Conservation (phyloP, 2,329 filamentous ascomycete genomes). For the Botrytis pseudocinerea region DNA sequence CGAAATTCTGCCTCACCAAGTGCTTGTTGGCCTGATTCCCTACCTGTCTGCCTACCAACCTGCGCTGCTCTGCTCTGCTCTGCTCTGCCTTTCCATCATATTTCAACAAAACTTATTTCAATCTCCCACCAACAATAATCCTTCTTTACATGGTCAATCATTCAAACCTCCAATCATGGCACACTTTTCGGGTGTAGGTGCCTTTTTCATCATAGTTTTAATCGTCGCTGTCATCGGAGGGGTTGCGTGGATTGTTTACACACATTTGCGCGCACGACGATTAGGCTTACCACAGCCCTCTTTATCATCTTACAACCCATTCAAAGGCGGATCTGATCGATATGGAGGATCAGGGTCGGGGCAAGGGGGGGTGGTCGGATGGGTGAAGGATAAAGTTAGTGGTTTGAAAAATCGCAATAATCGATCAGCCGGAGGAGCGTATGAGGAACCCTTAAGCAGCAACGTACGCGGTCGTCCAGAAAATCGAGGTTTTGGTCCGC, state of each 20-base stretch:
- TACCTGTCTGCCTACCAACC: not conserved
- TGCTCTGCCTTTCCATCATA: not conserved
- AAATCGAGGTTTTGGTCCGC: slow-evolving; percentile 61
- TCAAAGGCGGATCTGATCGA: slow-evolving; percentile 46
- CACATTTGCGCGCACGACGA: slow-evolving; percentile 69
- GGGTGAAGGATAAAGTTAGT: slow-evolving; percentile 67
- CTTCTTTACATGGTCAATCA: not conserved
- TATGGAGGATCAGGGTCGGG: slow-evolving; percentile 49
- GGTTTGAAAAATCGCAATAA: slow-evolving; percentile 65
- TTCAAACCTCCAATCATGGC: slow-evolving; percentile 48
- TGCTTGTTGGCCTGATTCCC: slow-evolving; percentile 1
- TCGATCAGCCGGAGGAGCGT: slow-evolving; percentile 68
- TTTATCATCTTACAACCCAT: slow-evolving; percentile 69
- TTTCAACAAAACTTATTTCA: not conserved
- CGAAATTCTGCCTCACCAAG: not conserved
- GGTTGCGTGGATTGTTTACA: slow-evolving; percentile 68
- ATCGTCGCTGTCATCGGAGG: slow-evolving; percentile 59
- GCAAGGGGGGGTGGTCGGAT: slow-evolving; percentile 66
- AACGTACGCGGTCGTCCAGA: slow-evolving; percentile 44
- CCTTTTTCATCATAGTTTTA: slow-evolving; percentile 72
- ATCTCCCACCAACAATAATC: not conserved
- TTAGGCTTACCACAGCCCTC: slow-evolving; percentile 74
- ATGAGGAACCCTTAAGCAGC: slow-evolving; percentile 57
- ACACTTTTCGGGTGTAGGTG: slow-evolving; percentile 62
- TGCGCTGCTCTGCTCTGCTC: too few species aligned